Evolutionary conservation across 73 alveolate species (phyloP), one percentile per base, ranked within the genome.

Genomic region (Stentor coeruleus): DNA sequence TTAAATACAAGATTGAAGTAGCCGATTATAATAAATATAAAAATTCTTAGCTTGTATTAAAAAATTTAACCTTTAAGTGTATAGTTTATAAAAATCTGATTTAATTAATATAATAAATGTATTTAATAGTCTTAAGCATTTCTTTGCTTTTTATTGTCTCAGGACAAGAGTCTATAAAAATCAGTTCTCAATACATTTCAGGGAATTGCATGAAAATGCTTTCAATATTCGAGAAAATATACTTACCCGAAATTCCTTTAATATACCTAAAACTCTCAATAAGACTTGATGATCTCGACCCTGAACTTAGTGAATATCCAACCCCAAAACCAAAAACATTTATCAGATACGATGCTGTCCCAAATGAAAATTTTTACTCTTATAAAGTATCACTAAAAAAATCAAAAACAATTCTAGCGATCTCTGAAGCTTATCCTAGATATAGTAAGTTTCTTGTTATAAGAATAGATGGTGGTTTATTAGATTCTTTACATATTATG

Each of bases 381-480:
- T 66, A 26, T 2, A 26, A 66, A 20, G n/a, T 66, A 20, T 20
- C n/a, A 26, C 79, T 66, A 20, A 33, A 66, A 66, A 66, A 20
- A 49, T 11, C 6, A 2, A 37, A 66, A 26, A 11, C 49, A 66
- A 66, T 20, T 28, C 37, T 66, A 31, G 73, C 15, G 28, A 33
- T 66, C 79, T 66, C n/a, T 28, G 14, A 20, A 20, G 33, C n/a
- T 20, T 66, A 26, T 66, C 79, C 66, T 49, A 20, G 37, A 66
- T 20, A 20, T 20, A 40, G 40, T 66, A 66, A 33, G n/a, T 66
- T 20, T 66, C 14, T 66, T 66, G 39, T 66, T 26, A 11, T 66
- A 33, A 66, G 79, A 66, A 20, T 66, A 26, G 79, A 66, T 2
- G 79, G 79, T 28, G 79, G 79, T 15, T 33, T 66, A 33, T 66